Evolutionary conservation across 2,329 filamentous ascomycete genomes (phyloP), one percentile per base, ranked within the genome.

Genomic region (Fusarium devonianum): DNA sequence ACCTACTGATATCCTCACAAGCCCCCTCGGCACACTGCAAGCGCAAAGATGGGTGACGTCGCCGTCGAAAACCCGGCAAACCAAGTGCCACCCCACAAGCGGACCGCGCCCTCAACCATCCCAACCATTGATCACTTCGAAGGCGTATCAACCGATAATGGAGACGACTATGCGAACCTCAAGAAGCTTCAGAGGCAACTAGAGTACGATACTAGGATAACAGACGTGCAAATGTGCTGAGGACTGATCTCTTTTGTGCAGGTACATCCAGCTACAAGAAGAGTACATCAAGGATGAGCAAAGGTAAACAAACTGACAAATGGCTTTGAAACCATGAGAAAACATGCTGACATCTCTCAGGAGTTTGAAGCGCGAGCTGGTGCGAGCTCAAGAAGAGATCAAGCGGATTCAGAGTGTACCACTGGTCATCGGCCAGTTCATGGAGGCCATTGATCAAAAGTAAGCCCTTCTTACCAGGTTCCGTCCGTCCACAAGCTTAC

Each of bases 271-370:
- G 75, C 83, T 99, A 66, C 94, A 99, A 78, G 94, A 99, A 76
- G 94, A 99, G 73, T 99, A 99, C 76, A 99, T 99, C 85, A 99
- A 99, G 79, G 94, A 99, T 85, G 94, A 99, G 81, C 94, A 99
- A 78, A 87, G 90, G 88, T 89, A 75, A 45, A 71, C 53, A 28
- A 43, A 26, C 7, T 19, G 12, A 5, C 13, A 10, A 33, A 7
- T 2, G 8, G 14, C 4, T 2, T n/a, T 14, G 5, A 12, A 1
- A 6, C 4, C 8, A 11, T 7, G 11, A 7, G 10, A 12, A 28
- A 7, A 17, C 38, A 5, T 68, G 30, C 52, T 65, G 68, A 68
- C 38, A 35, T 3, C 37, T 10, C 53, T 32, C 64, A 92, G 91
- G 78, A 97, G 92, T 76, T 76, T 99, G 73, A 99, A 99, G 82